phyloP scores from a whole-genome alignment of 306 rosid species.

The Lablab purpureus region DNA sequence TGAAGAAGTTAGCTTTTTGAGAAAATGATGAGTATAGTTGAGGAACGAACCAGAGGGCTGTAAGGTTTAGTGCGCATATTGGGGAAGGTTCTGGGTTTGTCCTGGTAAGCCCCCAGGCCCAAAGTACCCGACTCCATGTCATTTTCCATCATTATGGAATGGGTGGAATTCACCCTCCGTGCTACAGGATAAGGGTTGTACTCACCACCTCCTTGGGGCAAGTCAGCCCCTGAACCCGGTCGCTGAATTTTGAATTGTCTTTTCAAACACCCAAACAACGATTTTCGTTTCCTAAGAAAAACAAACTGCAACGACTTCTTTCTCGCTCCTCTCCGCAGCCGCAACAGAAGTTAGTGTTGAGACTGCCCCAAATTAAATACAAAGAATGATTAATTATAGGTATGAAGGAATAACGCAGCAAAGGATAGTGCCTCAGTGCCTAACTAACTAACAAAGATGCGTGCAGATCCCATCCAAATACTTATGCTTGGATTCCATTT shows the following conservation, averaged over 20 bases:
- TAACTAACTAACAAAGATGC: neutral
- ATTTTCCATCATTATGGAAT: conserved; percentile 65
- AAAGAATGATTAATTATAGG: neutral
- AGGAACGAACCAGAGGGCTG: conserved; percentile 70
- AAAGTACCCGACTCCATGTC: conserved; percentile 76
- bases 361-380: neutral
- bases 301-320: conserved; percentile 29
- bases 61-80: conserved; percentile 89
- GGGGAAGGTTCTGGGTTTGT: conserved; percentile 84
- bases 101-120: conserved; percentile 78
- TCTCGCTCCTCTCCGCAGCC: conserved; percentile 13
- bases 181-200: conserved; percentile 73
- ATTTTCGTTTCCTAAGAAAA: conserved; percentile 15
- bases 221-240: conserved; percentile 94
- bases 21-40: neutral
- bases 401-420: neutral
- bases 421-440: too few relatives aligned
- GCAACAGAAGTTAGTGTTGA: conserved; percentile 1
- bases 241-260: conserved; percentile 82
- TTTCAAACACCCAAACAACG: conserved; percentile 38
- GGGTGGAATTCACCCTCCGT: conserved; percentile 76
- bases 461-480: conserved; percentile 22
- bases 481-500: neutral
- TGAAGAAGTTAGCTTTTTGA: neutral
- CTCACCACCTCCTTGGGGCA: conserved; percentile 94